These are phyloP conservation scores for Kwoniella botswanensis DNA, from an alignment of 768 basidiomycete species.

Conservation along the genomic window DNA sequence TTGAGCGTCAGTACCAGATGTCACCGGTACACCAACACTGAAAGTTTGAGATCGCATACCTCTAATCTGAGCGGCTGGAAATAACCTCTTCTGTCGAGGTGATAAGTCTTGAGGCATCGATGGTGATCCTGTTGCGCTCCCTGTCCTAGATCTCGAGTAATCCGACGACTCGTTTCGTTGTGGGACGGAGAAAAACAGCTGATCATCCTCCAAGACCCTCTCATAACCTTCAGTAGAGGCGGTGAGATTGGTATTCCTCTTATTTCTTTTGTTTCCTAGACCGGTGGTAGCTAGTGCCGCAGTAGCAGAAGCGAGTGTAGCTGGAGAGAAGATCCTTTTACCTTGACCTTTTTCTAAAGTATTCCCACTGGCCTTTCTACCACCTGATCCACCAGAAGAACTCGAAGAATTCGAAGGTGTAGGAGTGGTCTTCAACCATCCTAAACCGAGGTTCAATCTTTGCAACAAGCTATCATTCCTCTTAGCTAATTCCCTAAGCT, in stretches of 20 bases:
- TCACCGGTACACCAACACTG: constrained; percentile 22
- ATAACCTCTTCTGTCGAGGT: background rate
- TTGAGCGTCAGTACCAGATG: background rate
- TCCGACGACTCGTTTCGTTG: background rate
- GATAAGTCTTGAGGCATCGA: background rate
- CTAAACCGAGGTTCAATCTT: constrained; percentile 24
- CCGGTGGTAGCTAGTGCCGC: constrained; percentile 2
- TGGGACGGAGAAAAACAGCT: constrained; percentile 19
- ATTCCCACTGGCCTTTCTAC: constrained; percentile 29
- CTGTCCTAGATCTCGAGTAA: background rate
- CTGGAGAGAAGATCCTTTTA: constrained; percentile 15
- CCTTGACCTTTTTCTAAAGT: constrained; percentile 28
- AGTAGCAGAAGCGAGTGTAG: constrained; percentile 2
- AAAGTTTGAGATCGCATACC: constrained; percentile 9
- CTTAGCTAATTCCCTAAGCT: constrained; percentile 9
- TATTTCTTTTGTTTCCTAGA: constrained; percentile 2
- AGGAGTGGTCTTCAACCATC: constrained; percentile 1
- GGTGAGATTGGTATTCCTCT: background rate
- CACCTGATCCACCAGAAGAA: too few relatives aligned
- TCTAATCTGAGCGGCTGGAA: background rate
- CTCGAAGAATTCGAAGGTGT: constrained; percentile 4
- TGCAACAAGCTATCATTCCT: constrained; percentile 28
- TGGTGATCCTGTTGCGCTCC: background rate
- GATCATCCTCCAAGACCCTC: constrained; percentile 21
- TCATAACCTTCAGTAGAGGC: constrained; percentile 14